A percentile compares a stretch with the other conserved stretches of the same genome.
These are phyloP conservation scores for Ammopiptanthus mongolicus DNA, from an alignment of 306 rosid genomes.

Conservation along the genomic window DNA sequence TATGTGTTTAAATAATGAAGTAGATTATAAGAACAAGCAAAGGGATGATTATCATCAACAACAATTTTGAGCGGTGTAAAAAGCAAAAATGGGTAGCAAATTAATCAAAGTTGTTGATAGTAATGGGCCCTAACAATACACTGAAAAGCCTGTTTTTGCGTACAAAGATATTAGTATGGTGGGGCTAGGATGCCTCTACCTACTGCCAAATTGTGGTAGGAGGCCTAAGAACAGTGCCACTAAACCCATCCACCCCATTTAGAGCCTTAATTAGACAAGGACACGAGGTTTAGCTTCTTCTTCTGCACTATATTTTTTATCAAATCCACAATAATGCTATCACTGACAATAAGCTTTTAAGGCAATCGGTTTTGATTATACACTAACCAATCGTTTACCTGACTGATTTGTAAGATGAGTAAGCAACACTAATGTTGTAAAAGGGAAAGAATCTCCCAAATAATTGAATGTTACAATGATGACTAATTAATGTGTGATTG, in stretches of 20 bases:
- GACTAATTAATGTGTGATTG: neutral
- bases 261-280: neutral
- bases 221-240: conserved; percentile 7
- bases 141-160: conserved; percentile 19
- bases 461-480: neutral
- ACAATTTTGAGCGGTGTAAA: neutral
- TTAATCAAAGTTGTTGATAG: conserved; percentile 23
- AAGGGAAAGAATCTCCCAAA: neutral
- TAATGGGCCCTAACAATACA: conserved; percentile 7
- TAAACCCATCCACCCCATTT: conserved; percentile 22
- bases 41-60: neutral
- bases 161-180: conserved; percentile 9
- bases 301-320: conserved; percentile 12
- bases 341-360: neutral
- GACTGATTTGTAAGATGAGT: neutral
- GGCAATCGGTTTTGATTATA: neutral
- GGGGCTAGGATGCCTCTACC: conserved; percentile 22
- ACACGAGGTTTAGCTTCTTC: conserved; percentile 12
- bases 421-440: neutral
- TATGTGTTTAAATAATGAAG: too few relatives aligned
- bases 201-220: conserved; percentile 25
- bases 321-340: conserved; percentile 19
- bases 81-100: conserved; percentile 7
- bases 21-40: neutral
- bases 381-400: neutral